Base-by-base conservation (phyloP, 441 rosid species). In the Manihot esculenta region DNA sequence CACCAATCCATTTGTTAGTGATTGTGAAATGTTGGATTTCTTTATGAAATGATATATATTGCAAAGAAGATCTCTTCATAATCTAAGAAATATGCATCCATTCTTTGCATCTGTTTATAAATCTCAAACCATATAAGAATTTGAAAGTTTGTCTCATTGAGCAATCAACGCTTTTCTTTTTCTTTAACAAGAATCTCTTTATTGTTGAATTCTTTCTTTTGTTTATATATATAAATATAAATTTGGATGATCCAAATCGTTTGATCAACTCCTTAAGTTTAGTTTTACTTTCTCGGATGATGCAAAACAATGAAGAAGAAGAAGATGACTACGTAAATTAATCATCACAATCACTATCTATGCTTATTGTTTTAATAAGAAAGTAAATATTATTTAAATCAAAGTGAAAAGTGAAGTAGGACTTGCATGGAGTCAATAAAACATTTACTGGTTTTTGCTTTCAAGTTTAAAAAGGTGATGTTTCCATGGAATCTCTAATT, bases 1-100 rank as follows among this genome's bases (percentile, higher is more conserved):
- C 62, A 66, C 62, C 23, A 21, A 59, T 53, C 26, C 68, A 69
- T 61, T 58, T 61, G 61, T 10, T 3, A 62, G 62, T 56, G 41
- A 51, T 42, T 62, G 49, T 45, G 21, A 23, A 54, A 14, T 27
- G 35, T 69, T 44, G 68, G 27, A 20, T 23, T 9, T 8, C 51
- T 17, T 1, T 18, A 5, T 14, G 18, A 12, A 15, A 15, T 18
- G 6, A 14, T 47, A 47, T 18, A 14, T 47, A 47, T 18, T 17
- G 20, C 53, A 53, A 10, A 7, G 7, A 24, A 33, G 18, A 64
- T 64, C 24, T 6, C 20, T 48, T 17, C 47, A 27, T 41, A 48
- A 64, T 17, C 55, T 64, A 5, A 35, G 24, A 15, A n/a, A 26
- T 33, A 17, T 33, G 56, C 3, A 21, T 23, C 51, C 59, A 53